Conservation (phyloP, 495 filamentous ascomycete species). For the Wilcoxina mikolae region DNA sequence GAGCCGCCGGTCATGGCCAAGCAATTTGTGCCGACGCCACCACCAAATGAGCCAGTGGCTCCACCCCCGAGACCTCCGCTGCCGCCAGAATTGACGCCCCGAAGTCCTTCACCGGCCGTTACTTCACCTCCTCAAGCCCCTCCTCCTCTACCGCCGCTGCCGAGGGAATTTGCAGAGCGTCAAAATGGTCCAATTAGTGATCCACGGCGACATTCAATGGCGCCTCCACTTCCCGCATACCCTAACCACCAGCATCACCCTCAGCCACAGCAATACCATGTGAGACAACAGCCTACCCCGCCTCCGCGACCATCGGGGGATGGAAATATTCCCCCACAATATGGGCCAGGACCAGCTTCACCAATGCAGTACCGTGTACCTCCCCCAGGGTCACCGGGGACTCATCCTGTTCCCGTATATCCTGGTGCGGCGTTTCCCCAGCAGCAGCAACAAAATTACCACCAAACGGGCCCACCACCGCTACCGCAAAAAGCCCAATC, state of each 20-base stretch:
- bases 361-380: not conserved
- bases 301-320: not conserved
- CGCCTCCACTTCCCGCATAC: not conserved
- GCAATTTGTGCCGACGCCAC: constrained; percentile 34
- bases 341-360: too few species aligned
- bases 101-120: constrained; percentile 21
- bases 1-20: constrained; percentile 79
- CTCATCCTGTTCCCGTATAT: not conserved
- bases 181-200: not conserved
- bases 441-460: constrained; percentile 22
- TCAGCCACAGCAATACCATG: not conserved
- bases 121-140: constrained; percentile 22
- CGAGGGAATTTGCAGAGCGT: constrained; percentile 17
- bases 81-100: constrained; percentile 42
- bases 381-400: not conserved
- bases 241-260: not conserved
- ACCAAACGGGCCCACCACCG: constrained; percentile 16
- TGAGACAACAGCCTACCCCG: not conserved
- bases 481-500: constrained; percentile 10
- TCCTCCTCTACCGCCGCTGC: constrained; percentile 33
- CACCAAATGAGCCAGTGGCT: constrained; percentile 33
- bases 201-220: not conserved
- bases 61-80: constrained; percentile 58
- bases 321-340: too few species aligned
- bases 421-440: not conserved